Evolutionary conservation across 306 rosid genomes (phyloP).

Genomic region (Cicer judaicum): DNA sequence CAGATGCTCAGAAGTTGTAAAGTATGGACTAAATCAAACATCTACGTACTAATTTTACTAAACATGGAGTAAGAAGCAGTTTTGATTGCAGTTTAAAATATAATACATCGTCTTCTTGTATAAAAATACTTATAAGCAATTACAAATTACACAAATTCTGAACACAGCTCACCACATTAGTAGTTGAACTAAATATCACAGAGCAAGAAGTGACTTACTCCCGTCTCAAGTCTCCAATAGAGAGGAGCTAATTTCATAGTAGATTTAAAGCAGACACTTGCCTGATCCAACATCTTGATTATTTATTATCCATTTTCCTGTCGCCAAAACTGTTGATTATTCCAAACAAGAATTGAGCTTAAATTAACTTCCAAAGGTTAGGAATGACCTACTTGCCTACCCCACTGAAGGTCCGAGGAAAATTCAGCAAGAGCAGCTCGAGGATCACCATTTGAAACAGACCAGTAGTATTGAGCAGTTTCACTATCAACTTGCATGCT

Average conservation of each 20-base stretch:
- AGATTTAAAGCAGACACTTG: slow-evolving; percentile 34
- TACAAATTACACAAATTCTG: slow-evolving; percentile 38
- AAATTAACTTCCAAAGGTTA: slow-evolving; percentile 31
- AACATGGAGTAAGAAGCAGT: slow-evolving; percentile 19
- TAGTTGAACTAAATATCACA: slow-evolving; percentile 19
- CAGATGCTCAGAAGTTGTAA: not conserved
- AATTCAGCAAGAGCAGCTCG: slow-evolving; percentile 84
- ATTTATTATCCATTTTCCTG: slow-evolving; percentile 30
- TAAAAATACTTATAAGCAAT: slow-evolving; percentile 20
- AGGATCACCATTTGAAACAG: slow-evolving; percentile 85
- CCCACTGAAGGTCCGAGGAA: slow-evolving; percentile 84
- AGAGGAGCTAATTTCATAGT: slow-evolving; percentile 17
- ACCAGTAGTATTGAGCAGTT: slow-evolving; percentile 82
- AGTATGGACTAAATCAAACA: slow-evolving; percentile 28
- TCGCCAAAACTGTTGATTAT: slow-evolving; percentile 8
- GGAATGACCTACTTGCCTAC: slow-evolving; percentile 57
- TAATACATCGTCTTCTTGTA: slow-evolving; percentile 28
- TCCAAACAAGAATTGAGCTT: slow-evolving; percentile 19
- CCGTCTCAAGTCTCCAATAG: not conserved
- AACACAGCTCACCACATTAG: slow-evolving; percentile 29
- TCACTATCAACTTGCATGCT: slow-evolving; percentile 92
- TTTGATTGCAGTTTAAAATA: slow-evolving; percentile 7
- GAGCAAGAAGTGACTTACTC: slow-evolving; percentile 33
- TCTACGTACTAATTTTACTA: slow-evolving; percentile 1
- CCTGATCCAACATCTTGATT: slow-evolving; percentile 24